Evolutionary conservation across 2,329 filamentous ascomycete species (phyloP), one percentile per base, ranked within the genome.

Genomic region (Aspergillus aculeatinus): DNA sequence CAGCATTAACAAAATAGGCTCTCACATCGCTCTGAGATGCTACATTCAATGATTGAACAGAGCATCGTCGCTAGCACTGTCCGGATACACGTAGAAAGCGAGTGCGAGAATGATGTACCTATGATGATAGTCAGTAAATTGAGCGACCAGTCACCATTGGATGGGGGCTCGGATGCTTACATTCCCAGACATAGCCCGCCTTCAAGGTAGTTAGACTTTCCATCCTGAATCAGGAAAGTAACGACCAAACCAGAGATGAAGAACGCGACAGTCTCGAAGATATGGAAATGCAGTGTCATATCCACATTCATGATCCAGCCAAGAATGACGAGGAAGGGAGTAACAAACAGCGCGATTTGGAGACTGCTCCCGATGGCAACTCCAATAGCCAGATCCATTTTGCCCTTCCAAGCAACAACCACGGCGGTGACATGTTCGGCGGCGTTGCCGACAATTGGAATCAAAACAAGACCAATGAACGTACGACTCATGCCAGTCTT

Each of bases 341-440:
- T 93, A 51, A 94, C 90, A 49, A 92, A 87, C 50, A 94, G 81
- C 23, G 90, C 90, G 68, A 94, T 94, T 76, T 94, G 90, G 72
- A 94, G 87, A 74, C 88, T 91, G 60, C 88, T 91, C 50, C 90
- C 90, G 69, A 94, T 90, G 29, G 90, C 90, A 54, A 94, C 90
- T 48, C 89, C 89, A 80, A 94, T 90, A 31, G 90, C 87, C 44
- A 81, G 73, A 63, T 83, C 81, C 81, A 83, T 83, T 72, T 83
- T 93, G 77, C 93, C 85, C 74, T 91, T 89, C 64, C 87, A 81
- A 0, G 90, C 89, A 27, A 93, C 90, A 31, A 92, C 88, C 19
- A 92, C 88, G 19, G 90, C 90, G 1, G 90, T 93, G 44, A 92
- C 90, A 69, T 93, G 90, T 77, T 93, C 90, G 14, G 89, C 90